Evolutionary conservation across 1,284 basidiomycete genomes (phyloP), one percentile per base, ranked within the genome.

Genomic region (Phellopilus nigrolimitatus): DNA sequence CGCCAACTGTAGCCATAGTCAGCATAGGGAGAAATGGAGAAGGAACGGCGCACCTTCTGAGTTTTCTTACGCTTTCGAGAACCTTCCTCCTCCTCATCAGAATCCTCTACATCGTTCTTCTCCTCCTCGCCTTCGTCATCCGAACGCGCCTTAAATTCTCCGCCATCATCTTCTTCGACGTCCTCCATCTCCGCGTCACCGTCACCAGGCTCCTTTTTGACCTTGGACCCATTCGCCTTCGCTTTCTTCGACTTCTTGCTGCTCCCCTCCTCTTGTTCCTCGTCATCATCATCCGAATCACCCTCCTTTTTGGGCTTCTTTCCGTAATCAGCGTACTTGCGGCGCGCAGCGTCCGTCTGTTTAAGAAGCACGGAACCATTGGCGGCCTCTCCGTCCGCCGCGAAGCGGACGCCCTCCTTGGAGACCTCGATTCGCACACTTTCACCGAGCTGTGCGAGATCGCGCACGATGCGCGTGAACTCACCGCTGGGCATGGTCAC

Each of bases 361-460:
- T 92, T 91, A 44, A 99, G 71, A 21, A 97, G 76, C 5, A 99
- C 86, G 59, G 75, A 87, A 1, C 94, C 95, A 53, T 91, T 94
- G 9, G 95, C 95, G 5, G 94, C 84, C 68, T 99, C 97, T 38
- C 97, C 97, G 46, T 98, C 95, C 40, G 85, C 82, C 8, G 82
- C 80, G 68, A 99, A 99, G n/a, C 91, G 79, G 15, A 98, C 88
- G 39, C 95, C 97, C 66, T 99, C 95, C 66, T 99, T 98, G 57
- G 84, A 84, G 36, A 97, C 93, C 61, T 98, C 94, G 66, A 99
- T 97, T 55, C 92, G 88, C 54, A 99, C 95, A 41, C 82, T 87
- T 73, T 99, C 97, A 51, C 97, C 95, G 5, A 99, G 80, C 54
- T 84, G 81, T n/a, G 85, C 82, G 15, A 99, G 79, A 67, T 99